Evolutionary conservation across 1,139 yeast genomes (phyloP), one percentile per base, ranked within the genome.

Genomic region (Nakaseomyces bracarensis): DNA sequence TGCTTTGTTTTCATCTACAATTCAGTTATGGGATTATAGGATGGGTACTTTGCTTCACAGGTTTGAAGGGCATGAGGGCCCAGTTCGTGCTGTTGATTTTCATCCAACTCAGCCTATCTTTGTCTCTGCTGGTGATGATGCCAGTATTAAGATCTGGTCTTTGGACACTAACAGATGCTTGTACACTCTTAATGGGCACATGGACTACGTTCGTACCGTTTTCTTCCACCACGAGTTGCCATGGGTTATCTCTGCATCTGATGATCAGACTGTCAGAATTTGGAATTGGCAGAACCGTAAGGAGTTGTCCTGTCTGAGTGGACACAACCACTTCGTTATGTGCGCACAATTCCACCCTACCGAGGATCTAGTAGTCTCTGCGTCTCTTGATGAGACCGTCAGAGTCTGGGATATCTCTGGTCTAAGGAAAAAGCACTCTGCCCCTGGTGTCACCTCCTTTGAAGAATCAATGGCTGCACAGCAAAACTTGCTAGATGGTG

Each of bases 241-340:
- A 9, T 93, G 98, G 98, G 83, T 93, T 58, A 77, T 93, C 49
- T 82, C 96, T 18, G 82, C 94, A 50, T 86, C 96, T 31, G 99
- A 93, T 64, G 99, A 93, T 70, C 98, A 93, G 68, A 93, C 99
- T 36, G 87, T 93, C 53, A 76, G 98, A 61, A 91, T 93, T 54
- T 93, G 99, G 99, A 93, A 93, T 68, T 93, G 98, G 98, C 98
- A 93, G 69, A 89, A 89, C 63, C 81, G 98, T 55, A 94, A 87
- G 64, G 97, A 91, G 61, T 83, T 93, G 58, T 97, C 98, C 19
- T 86, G 96, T 58, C 71, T 93, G 56, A 91, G 98, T 6, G 98
- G 99, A 47, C 99, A 93, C 66, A 89, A 87, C 66, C 98, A 93
- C 67, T 93, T 93, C 64, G 97, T 93, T 46, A 85, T 91, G 94